Evolutionary conservation across 495 filamentous ascomycete genomes (phyloP).

Genomic region (Haplographium delicatum): DNA sequence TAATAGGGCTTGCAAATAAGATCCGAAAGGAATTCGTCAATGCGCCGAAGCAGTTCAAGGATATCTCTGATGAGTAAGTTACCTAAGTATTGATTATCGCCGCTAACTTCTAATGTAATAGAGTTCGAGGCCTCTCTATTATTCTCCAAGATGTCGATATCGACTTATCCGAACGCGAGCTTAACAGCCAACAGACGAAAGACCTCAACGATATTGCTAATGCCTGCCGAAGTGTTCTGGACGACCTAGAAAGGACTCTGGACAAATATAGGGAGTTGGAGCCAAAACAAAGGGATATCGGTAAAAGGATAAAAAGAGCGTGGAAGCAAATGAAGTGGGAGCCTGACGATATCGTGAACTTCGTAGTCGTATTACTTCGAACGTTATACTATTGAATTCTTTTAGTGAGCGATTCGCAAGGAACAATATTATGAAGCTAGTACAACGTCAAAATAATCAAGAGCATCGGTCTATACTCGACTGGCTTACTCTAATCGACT

Average conservation of each 20-base stretch:
- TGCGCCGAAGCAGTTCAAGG: slow-evolving; percentile 27
- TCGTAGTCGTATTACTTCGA: slow-evolving; percentile 20
- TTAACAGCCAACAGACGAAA: slow-evolving; percentile 8
- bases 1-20: slow-evolving; percentile 25
- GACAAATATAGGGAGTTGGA: slow-evolving; percentile 6
- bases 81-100: slow-evolving; percentile 1
- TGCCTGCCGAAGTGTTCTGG: slow-evolving; percentile 11
- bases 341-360: slow-evolving; percentile 6
- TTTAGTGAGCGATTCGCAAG: not conserved
- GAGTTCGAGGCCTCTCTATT: slow-evolving; percentile 22
- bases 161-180: not conserved
- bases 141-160: slow-evolving; percentile 6
- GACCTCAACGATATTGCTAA: slow-evolving; percentile 6
- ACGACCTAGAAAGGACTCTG: slow-evolving; percentile 11
- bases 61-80: slow-evolving; percentile 23
- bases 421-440: slow-evolving; percentile 1
- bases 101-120: slow-evolving; percentile 8
- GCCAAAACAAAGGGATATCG: not conserved
- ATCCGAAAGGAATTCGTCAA: slow-evolving; percentile 28
- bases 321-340: slow-evolving; percentile 28
- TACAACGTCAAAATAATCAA: slow-evolving; percentile 5
- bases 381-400: not conserved
- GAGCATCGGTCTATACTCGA: slow-evolving; percentile 13
- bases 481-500: slow-evolving; percentile 28
- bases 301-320: slow-evolving; percentile 13